Evolutionary conservation across 345 rosid species (phyloP), one percentile per base, ranked within the genome.

Genomic region (Brassica carinata): DNA sequence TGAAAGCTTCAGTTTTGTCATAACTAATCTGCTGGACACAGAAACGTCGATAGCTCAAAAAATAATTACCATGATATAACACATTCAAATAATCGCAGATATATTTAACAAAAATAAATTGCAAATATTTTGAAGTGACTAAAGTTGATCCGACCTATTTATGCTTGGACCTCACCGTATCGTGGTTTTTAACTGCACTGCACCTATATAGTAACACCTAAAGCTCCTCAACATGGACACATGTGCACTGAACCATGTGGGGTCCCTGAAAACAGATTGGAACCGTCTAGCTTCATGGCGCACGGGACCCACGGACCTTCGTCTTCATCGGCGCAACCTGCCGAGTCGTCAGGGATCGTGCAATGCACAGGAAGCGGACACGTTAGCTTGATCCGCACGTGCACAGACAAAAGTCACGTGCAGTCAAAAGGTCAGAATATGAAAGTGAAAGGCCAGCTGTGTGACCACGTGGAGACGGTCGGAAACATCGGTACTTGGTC

Each of bases 401-500:
- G 84, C 77, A 71, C 76, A 68, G 77, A 61, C 85, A 80, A 67
- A 59, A 71, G 80, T 77, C 86, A 87, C 88, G 91, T 88, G 91
- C 69, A 86, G 91, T 83, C 88, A 86, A 85, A 34, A 76, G 64
- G 83, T 83, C 86, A 70, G 83, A 84, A 64, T 69, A 38, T 80
- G 83, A 80, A 80, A 80, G 79, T 38, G 18, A 68, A 59, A 40
- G 85, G 6, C 74, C 80, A 80, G 81, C 72, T 63, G 83, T 87
- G 72, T 85, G 77, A 84, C 88, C 89, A 88, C 90, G 87, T 86
- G 89, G 88, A 85, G 59, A 30, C 2, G 85, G 90, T 85, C 89
- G 82, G 88, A 73, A 79, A 66, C 87, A 86, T 90, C 86, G 88
- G 90, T 74, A 86, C 85, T 88, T 81, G 90, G 85, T 86, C 87